phyloP scores from a whole-genome alignment of 495 filamentous ascomycete genomes.

The Hypoxylon lienhwacheense region DNA sequence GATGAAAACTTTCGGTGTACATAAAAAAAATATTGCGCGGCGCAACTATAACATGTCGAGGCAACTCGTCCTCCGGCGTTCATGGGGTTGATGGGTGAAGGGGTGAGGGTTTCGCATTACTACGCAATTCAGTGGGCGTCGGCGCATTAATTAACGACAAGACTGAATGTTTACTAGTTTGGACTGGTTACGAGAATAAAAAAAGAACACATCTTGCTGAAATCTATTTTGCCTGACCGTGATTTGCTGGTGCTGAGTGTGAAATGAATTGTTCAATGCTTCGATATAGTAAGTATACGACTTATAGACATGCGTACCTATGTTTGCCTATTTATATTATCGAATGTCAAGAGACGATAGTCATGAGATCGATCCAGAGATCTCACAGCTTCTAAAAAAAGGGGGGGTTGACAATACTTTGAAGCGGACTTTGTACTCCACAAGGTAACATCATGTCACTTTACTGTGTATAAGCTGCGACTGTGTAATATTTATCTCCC shows the following conservation, averaged over 20 bases:
- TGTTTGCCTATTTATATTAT: no score
- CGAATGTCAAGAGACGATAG: no score
- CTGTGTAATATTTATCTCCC: no score
- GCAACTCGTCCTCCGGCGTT: slow-evolving; percentile 34
- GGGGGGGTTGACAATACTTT: no score
- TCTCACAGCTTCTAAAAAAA: no score
- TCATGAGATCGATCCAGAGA: no score
- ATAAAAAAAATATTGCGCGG: slow-evolving; percentile 12
- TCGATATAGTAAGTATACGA: no score
- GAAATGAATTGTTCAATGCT: no score
- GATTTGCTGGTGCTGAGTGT: not conserved
- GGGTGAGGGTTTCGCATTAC: slow-evolving; percentile 4
- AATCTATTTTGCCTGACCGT: not conserved
- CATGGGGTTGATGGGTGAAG: slow-evolving; percentile 8
- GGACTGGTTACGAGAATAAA: slow-evolving; percentile 13
- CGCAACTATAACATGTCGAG: slow-evolving; percentile 27
- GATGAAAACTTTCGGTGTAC: slow-evolving; percentile 12
- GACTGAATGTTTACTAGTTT: slow-evolving; percentile 17
- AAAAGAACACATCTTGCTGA: slow-evolving; percentile 3
- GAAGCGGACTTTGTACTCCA: no score
- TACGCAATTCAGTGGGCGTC: slow-evolving; percentile 14
- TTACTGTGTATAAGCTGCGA: no score
- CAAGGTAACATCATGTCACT: no score
- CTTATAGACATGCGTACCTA: no score
- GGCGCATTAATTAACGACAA: slow-evolving; percentile 30